Percentiles rank a stretch among this genome's conserved stretches.
Evolutionary conservation across 148 eudicot genomes (phyloP).

Genomic region (Gaultheria prostrata): DNA sequence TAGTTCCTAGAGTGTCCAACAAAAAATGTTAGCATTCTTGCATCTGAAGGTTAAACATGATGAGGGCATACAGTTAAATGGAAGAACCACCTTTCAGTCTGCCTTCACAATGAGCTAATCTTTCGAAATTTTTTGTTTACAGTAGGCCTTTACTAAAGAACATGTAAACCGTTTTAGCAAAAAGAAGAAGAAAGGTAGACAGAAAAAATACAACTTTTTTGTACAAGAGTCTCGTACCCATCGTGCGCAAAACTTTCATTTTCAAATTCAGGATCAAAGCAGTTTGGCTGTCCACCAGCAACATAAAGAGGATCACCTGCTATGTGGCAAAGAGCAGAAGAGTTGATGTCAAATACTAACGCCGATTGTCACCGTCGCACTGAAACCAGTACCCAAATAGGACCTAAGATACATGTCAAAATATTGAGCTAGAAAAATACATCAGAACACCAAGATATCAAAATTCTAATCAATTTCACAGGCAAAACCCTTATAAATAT

Average conservation of each 20-base stretch:
- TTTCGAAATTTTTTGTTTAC: background rate
- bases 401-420: slow-evolving; percentile 8
- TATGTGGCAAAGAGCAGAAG: slow-evolving; percentile 18
- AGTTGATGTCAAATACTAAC: slow-evolving; percentile 5
- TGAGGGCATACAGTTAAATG: background rate
- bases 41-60: background rate
- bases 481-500: background rate
- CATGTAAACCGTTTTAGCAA: background rate
- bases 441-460: background rate
- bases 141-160: background rate
- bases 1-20: background rate
- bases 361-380: background rate
- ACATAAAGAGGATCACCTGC: slow-evolving; percentile 92
- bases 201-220: background rate
- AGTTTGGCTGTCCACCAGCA: slow-evolving; percentile 73
- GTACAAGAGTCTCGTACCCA: slow-evolving; percentile 47
- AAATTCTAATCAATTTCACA: background rate
- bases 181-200: background rate
- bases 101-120: background rate
- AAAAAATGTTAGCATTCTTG: background rate
- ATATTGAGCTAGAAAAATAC: background rate
- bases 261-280: slow-evolving; percentile 41
- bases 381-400: background rate
- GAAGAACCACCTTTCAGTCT: background rate
- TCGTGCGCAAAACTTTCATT: slow-evolving; percentile 72